Percentiles rank a stretch among this genome's conserved stretches.
phyloP scores from a whole-genome alignment of 2,329 filamentous ascomycete genomes.

The Hirsutella thompsonii region DNA sequence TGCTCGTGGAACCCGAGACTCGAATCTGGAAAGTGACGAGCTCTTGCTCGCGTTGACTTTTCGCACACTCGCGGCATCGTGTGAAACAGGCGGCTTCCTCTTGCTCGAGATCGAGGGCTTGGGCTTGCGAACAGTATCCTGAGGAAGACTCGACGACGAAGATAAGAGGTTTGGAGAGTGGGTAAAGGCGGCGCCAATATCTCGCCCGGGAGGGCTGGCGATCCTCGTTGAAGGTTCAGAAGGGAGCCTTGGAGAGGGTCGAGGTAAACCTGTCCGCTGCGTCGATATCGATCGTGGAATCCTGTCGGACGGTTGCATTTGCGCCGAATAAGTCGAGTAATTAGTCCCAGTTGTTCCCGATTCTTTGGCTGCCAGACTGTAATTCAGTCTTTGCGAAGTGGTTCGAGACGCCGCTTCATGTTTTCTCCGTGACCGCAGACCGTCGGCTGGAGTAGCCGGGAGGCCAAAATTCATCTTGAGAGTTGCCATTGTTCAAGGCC shows the following conservation, averaged over 20 bases:
- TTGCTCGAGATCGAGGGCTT: not conserved
- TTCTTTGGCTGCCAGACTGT: slow-evolving; percentile 6
- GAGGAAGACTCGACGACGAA: not conserved
- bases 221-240: slow-evolving; percentile 29
- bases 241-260: slow-evolving; percentile 8
- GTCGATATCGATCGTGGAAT: slow-evolving; percentile 10
- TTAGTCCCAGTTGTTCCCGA: slow-evolving; percentile 7
- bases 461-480: slow-evolving; percentile 25
- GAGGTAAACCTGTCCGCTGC: slow-evolving; percentile 13
- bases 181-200: not conserved
- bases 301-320: slow-evolving; percentile 9
- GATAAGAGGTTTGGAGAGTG: not conserved
- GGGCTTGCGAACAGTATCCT: not conserved
- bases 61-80: not conserved
- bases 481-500: slow-evolving; percentile 27
- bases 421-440: slow-evolving; percentile 15
- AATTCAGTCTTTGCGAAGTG: slow-evolving; percentile 11
- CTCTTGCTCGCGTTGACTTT: not conserved
- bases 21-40: not conserved
- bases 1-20: not conserved
- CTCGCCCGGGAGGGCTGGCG: not conserved
- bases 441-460: slow-evolving; percentile 25
- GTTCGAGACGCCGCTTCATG: slow-evolving; percentile 10
- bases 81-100: not conserved
- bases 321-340: slow-evolving; percentile 7